phyloP scores from a whole-genome alignment of 192 early-diverging fungal species.

The Diversispora epigaea region DNA sequence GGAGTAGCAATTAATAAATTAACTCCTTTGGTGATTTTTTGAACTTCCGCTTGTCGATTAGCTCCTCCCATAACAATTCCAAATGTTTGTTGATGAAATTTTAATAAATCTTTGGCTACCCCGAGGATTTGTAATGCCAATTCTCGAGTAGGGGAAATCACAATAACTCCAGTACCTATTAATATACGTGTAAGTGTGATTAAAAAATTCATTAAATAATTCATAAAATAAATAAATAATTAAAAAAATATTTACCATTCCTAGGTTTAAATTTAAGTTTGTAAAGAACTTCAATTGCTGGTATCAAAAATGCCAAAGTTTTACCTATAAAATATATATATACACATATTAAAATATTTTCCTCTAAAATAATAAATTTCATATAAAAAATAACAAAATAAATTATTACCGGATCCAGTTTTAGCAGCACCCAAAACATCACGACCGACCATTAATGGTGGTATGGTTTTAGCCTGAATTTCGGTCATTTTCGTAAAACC shows the following conservation, averaged over 20 bases:
- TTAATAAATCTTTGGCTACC: conserved; percentile 92
- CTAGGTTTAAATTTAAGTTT: conserved; percentile 94
- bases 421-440: conserved; percentile 99
- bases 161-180: conserved; percentile 83
- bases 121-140: conserved; percentile 98
- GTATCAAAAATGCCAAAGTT: conserved; percentile 95
- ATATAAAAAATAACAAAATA: background rate
- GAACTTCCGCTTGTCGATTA: conserved; percentile 93
- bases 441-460: conserved; percentile 90
- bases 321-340: conserved; percentile 56
- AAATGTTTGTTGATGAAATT: conserved; percentile 95
- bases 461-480: conserved; percentile 94
- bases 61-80: conserved; percentile 99
- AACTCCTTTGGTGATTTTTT: conserved; percentile 94
- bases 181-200: background rate
- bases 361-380: background rate
- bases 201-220: background rate
- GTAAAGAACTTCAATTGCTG: conserved; percentile 87
- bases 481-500: conserved; percentile 95
- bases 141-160: conserved; percentile 98
- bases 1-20: conserved; percentile 96
- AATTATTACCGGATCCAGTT: conserved; percentile 67
- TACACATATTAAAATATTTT: background rate
- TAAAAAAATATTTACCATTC: conserved; percentile 61
- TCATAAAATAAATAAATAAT: background rate